Base-by-base conservation (phyloP, 805 yeast species). In the Jamesozyma spencerorum region DNA sequence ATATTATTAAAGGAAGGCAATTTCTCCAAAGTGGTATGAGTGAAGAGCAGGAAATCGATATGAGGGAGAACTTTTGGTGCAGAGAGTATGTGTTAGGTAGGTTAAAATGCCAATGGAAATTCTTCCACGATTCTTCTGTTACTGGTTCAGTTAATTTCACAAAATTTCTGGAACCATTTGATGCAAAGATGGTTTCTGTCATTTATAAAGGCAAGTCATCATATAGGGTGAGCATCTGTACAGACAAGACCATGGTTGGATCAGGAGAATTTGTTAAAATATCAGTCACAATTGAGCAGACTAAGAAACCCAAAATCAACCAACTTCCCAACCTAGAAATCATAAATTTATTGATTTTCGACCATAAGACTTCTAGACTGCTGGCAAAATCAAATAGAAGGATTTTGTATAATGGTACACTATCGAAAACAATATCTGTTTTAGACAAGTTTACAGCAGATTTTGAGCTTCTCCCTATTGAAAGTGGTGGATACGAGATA, bases 401-500 rank as follows among this genome's bases (percentile, higher is more conserved):
- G 40, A 64, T 88, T 2, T 55, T 88, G 11, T 75, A 70, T 55
- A 83, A 85, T 51, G 97, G 97, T 2, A 69, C 75, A 2, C 60
- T 83, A 50, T 68, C 65, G 20, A 72, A 74, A 18, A 54, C 79
- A 5, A 64, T 70, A 0, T 49, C 60, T 1, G 55, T 62, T 2
- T 49, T 80, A 1, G 51, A 50, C 1, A 69, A 81, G 0, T 72
- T 74, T 1, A 69, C 63, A 19, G 51, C 63, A 3, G 64, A 57
- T 2, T 63, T 76, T 24, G 68, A 67, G 18, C 55, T 82, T 31
- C 76, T 80, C 15, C 73, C 85, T 4, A 63, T 88, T 30, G 88
- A 83, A 40, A 70, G 70, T 34, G 97, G 97, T 2, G 80, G 75
- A 36, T 87, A 80, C 55, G 92, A 85, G 56, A 80, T 95, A 81